Evolutionary conservation across 2,329 filamentous ascomycete species (phyloP), one percentile per base, ranked within the genome.

Genomic region (Aureobasidium pullulans): DNA sequence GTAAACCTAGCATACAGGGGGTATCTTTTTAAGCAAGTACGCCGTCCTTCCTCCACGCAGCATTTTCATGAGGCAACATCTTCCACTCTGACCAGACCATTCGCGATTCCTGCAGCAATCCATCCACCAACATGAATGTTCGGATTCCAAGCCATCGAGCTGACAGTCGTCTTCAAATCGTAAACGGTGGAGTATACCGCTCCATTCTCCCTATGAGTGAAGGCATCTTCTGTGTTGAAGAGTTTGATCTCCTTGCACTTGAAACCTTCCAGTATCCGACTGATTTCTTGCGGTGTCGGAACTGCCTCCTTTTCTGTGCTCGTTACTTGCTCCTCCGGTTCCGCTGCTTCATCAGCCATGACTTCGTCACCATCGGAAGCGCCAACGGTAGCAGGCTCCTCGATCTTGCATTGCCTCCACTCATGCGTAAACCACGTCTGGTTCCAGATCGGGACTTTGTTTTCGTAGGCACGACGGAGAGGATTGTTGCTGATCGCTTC

Each of bases 371-470:
- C 19, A 16, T 50, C 36, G n/a, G 32, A n/a, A 6, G 19, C n/a
- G 9, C 31, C 29, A 6, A 6, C 9, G 23, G 4, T 4, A 19
- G 15, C 10, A n/a, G 23, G 7, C 13, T 67, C 64, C 47, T 65
- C 62, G 2, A 29, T 28, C 19, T 9, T 10, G 13, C 7, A 36
- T 28, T 64, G 60, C 10, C 68, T 63, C 81, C 81, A 86, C 59
- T 84, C 81, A 64, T 84, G 81, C 28, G 72, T 68, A 63, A 84
- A 84, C 79, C 82, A 83, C 6, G 72, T 77, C 62, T 83, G 80
- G 60, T 82, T 76, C 73, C 76, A 82, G 10, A 78, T 75, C 8
- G 74, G 71, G 9, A 75, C 74, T 62, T 81, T 83, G 13, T 73
- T 69, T 59, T 79, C 77, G 16, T 81, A 63, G 2, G 83, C 67